A percentile compares a stretch with the other conserved stretches of the same genome.
These are phyloP conservation scores for Triangularia verruculosa DNA, from an alignment of 2,329 filamentous ascomycete genomes.

Conservation along the genomic window DNA sequence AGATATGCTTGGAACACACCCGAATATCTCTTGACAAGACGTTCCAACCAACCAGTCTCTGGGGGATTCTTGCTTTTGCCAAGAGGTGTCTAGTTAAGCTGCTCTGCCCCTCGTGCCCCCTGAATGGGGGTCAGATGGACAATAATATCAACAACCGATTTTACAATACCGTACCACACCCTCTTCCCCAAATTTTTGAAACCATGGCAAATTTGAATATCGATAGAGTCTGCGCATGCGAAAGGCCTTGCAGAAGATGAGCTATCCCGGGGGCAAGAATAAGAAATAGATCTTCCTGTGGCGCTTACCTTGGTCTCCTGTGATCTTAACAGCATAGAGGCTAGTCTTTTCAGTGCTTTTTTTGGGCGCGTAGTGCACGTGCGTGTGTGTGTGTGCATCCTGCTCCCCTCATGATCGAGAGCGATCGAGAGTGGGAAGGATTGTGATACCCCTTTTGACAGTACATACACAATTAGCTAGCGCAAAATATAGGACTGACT, in stretches of 20 bases:
- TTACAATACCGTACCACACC: background rate
- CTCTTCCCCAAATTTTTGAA: background rate
- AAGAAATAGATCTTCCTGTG: background rate
- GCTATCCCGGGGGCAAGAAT: background rate
- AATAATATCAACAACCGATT: background rate
- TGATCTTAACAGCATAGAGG: background rate
- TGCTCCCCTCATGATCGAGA: background rate
- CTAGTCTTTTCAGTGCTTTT: background rate
- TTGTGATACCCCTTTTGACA: background rate
- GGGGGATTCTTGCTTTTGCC: background rate
- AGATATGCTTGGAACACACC: background rate
- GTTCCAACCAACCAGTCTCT: background rate
- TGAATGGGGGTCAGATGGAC: background rate
- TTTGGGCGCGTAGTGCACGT: background rate
- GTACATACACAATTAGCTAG: background rate
- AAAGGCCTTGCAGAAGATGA: background rate
- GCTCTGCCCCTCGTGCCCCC: background rate
- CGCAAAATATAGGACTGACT: background rate
- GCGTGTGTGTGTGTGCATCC: background rate
- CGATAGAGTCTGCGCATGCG: background rate
- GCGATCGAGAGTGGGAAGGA: background rate
- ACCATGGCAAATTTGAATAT: background rate
- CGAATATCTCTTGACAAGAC: background rate
- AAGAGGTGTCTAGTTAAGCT: background rate
- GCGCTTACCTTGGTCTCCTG: background rate